Evolutionary conservation across 202 grass and related monocot species (phyloP).

Genomic region (Panicum virgatum): DNA sequence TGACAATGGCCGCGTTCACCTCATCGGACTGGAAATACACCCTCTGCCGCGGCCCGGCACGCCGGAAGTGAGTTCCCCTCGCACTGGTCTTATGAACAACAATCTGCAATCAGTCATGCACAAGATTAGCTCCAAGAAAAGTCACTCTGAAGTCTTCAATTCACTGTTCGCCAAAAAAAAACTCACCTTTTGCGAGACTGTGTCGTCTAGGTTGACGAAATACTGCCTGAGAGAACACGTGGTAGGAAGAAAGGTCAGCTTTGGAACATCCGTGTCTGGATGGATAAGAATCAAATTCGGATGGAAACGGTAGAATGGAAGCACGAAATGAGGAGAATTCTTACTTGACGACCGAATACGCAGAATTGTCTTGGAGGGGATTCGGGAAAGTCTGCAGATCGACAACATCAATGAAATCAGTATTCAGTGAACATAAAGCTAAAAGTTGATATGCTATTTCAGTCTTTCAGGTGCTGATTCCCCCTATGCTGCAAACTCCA

Average conservation of each 20-base stretch:
- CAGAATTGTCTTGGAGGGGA: slow-evolving; percentile 91
- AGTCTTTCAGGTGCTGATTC: neutral
- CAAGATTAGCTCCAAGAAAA: slow-evolving; percentile 22
- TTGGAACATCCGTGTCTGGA: slow-evolving; percentile 31
- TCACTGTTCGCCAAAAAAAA: neutral
- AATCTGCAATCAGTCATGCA: slow-evolving; percentile 57
- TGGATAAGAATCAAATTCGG: slow-evolving; percentile 30
- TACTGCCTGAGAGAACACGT: slow-evolving; percentile 76
- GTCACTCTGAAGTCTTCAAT: neutral
- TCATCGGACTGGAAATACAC: slow-evolving; percentile 90
- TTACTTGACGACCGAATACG: slow-evolving; percentile 99
- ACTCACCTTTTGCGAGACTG: slow-evolving; percentile 79
- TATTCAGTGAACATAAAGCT: neutral
- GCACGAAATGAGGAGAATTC: slow-evolving; percentile 40
- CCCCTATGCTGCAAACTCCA: neutral
- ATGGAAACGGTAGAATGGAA: slow-evolving; percentile 25
- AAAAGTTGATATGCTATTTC: neutral
- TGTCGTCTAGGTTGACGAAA: slow-evolving; percentile 94
- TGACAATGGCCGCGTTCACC: slow-evolving; percentile 92
- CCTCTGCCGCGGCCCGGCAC: slow-evolving; percentile 88
- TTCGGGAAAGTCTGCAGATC: slow-evolving; percentile 83
- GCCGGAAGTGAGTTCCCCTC: slow-evolving; percentile 91
- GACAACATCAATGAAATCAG: slow-evolving; percentile 10
- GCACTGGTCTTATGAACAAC: slow-evolving; percentile 80
- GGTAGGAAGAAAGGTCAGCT: slow-evolving; percentile 43